These are phyloP conservation scores for Paratinospora sagittata DNA, from an alignment of 164 flowering plant species.

Conservation along the genomic window DNA sequence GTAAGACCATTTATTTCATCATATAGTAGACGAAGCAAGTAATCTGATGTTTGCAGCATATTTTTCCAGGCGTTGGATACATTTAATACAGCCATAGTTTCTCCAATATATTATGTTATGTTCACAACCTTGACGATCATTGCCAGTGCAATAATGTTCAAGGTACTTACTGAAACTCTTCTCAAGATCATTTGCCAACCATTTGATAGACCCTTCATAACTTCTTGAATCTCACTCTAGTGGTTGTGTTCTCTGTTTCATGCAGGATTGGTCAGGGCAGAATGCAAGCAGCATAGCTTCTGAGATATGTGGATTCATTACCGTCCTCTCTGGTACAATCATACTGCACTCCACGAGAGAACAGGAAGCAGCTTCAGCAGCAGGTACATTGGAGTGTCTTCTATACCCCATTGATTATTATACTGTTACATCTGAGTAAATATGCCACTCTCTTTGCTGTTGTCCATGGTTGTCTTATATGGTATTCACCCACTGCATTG, in stretches of 20 bases:
- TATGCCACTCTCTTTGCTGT: neutral
- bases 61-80: constrained; percentile 77
- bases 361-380: constrained; percentile 44
- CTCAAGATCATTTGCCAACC: neutral
- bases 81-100: constrained; percentile 84
- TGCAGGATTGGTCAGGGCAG: constrained; percentile 92
- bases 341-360: constrained; percentile 81
- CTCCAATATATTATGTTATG: constrained; percentile 93
- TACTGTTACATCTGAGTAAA: neutral
- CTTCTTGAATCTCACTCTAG: neutral
- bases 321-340: constrained; percentile 82
- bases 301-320: constrained; percentile 88
- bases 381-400: constrained; percentile 36
- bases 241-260: constrained; percentile 3
- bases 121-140: constrained; percentile 84
- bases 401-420: neutral
- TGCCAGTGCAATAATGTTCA: constrained; percentile 92
- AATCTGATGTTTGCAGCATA: constrained; percentile 7
- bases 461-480: neutral
- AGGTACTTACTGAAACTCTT: constrained; percentile 42
- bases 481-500: too few relatives aligned
- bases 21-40: constrained; percentile 1
- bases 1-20: neutral
- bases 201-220: neutral
- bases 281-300: constrained; percentile 73